Percentiles rank a stretch among this genome's conserved stretches.
Conservation (phyloP, 345 rosid genomes). For the Hypericum androsaemum region DNA sequence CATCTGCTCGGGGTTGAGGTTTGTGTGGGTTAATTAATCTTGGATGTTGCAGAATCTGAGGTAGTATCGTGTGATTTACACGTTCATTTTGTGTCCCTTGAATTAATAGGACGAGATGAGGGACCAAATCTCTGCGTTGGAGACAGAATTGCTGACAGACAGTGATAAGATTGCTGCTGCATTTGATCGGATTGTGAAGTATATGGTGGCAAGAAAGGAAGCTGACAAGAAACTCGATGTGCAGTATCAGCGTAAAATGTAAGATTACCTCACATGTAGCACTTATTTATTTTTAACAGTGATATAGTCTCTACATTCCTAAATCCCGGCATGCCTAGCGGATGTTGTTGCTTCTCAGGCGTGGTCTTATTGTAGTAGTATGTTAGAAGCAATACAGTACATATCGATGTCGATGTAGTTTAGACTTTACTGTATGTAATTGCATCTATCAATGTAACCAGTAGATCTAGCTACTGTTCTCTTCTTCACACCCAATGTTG, state of each 20-base stretch:
- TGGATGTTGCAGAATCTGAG: not conserved
- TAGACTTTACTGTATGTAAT: too few species aligned
- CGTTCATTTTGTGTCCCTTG: conserved; percentile 7
- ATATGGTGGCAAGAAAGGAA: conserved; percentile 56
- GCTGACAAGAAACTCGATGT: conserved; percentile 67
- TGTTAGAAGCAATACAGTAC: too few species aligned
- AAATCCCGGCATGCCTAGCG: too few species aligned
- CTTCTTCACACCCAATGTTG: not conserved
- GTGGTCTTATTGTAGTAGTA: too few species aligned
- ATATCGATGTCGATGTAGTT: too few species aligned
- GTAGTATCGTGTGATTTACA: not conserved
- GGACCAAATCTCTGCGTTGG: conserved; percentile 47
- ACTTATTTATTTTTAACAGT: too few species aligned
- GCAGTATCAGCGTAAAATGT: conserved; percentile 83
- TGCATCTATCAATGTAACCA: too few species aligned
- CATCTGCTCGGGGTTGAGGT: conserved; percentile 60
- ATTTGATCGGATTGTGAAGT: conserved; percentile 44
- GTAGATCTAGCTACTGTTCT: not conserved
- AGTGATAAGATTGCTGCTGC: conserved; percentile 46
- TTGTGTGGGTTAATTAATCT: not conserved
- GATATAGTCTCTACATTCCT: too few species aligned
- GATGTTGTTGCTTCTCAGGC: too few species aligned
- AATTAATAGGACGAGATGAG: conserved; percentile 69
- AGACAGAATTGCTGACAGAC: conserved; percentile 42
- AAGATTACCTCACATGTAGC: conserved; percentile 7